Base-by-base conservation (phyloP, 495 filamentous ascomycete species). In the Aspergillus cavernicola region DNA sequence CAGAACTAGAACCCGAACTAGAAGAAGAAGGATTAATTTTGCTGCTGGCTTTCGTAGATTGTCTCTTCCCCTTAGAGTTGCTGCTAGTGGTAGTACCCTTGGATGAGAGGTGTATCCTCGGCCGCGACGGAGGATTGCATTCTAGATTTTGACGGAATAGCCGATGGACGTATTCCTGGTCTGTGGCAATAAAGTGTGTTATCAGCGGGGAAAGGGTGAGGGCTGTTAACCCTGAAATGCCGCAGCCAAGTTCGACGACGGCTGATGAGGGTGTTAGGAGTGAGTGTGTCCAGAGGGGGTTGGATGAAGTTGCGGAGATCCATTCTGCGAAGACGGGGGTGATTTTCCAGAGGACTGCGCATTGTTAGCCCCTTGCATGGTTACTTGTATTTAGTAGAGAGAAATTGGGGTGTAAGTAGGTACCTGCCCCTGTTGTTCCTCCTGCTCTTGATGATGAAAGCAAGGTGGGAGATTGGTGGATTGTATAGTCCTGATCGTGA, bases 391-490 rank as follows among this genome's bases (percentile, higher is more conserved):
- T n/a, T n/a, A n/a, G n/a, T n/a, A n/a, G n/a, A n/a, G n/a, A n/a
- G n/a, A n/a, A n/a, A n/a, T n/a, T 15, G 32, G 19, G 20, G 42
- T 23, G 35, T n/a, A 10, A 4, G 46, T 23, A 68, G 76, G 56
- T 68, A 90, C 88, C 88, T 64, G 92, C 91, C 50, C 93, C 93
- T 4, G 93, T 98, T 1, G 93, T 98, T 1, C 93, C 95, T 15
- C 84, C 85, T 18, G 81, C 78, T 13, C 90, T 84, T 52, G 84
- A 81, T 6, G 90, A 93, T 2, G 82, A 80, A 8, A 98, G 78
- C 10, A 97, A 68, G 3, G 82, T 81, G 8, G 92, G 93, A 0
- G 90, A 96, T 67, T 98, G 93, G 53, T 85, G 80, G 62, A 97
- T 88, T 11, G 78, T 81, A 43, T 93, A 80, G 59, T 95, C 88